Evolutionary conservation across 2,329 filamentous ascomycete genomes (phyloP), one percentile per base, ranked within the genome.

Genomic region (Kalmusia sp.): DNA sequence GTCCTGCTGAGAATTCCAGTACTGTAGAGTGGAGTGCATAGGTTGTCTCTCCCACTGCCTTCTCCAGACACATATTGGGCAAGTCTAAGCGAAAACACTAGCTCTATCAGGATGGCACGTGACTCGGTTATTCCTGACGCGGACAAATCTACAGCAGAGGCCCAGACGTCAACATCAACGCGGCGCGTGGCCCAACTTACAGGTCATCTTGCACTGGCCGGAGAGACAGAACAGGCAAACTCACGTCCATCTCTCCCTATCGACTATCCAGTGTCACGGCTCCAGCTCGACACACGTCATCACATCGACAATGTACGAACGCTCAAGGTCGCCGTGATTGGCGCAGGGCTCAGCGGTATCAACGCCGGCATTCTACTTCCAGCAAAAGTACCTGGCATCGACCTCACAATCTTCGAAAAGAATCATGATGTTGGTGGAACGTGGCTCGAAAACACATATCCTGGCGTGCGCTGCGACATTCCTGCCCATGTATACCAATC

Each of bases 351-450:
- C 0, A 72, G 84, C 0, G 87, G 87, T 3, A 80, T 89, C 30
- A 81, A 83, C 4, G 84, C 88, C 1, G 89, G 87, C 0, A 79
- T 86, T 6, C 72, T 91, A 7, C 75, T 92, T 1, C 88, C 88
- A 0, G 81, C 77, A 8, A 92, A 92, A 58, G 84, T 92, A 0
- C 88, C 89, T 0, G 81, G 82, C 0, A 82, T 91, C 41, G 76
- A 89, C 38, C 72, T 92, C 21, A 69, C 71, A 1, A 76, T 81
- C 14, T 81, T 76, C 48, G 79, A 81, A 56, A 73, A 76, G 55
- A 70, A 53, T 84, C 80, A 0, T 85, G 67, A 70, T 38, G 61
- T 71, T 9, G 61, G 67, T 37, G 71, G 71, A 3, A 73, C 69
- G 19, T 73, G 70, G 73, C 58, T 74, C n/a, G 75, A 74, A 53